These are phyloP conservation scores for Bruguiera hainesii DNA, from an alignment of 441 rosid genomes.

Conservation along the genomic window DNA sequence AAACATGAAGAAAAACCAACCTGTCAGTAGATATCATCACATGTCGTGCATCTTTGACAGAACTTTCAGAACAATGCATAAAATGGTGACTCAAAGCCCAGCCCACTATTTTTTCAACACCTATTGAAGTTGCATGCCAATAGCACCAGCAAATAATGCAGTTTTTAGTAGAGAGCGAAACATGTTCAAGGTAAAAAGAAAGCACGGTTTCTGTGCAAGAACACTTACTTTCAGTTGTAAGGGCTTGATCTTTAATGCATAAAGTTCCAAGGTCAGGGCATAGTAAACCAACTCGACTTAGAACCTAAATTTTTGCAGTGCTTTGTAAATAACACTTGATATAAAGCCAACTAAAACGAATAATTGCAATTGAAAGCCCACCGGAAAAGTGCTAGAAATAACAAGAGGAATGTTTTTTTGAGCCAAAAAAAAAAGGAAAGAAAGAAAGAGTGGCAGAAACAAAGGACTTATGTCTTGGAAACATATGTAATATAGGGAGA, in stretches of 20 bases:
- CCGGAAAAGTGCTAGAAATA: too few relatives aligned
- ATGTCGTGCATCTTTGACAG: slow-evolving; percentile 59
- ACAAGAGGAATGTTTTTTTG: too few relatives aligned
- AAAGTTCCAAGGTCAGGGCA: slow-evolving; percentile 80
- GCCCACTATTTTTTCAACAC: slow-evolving; percentile 93
- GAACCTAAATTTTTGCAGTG: slow-evolving; percentile 37
- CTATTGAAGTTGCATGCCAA: slow-evolving; percentile 31
- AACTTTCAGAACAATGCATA: slow-evolving; percentile 65
- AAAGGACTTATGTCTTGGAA: too few relatives aligned
- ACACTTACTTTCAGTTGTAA: slow-evolving; percentile 67
- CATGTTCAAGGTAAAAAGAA: slow-evolving; percentile 1
- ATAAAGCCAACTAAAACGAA: background rate
- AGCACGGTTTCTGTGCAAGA: slow-evolving; percentile 10
- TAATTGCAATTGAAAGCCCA: too few relatives aligned
- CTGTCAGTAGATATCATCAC: slow-evolving; percentile 65
- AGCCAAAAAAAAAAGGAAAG: too few relatives aligned
- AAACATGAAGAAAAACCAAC: slow-evolving; percentile 31
- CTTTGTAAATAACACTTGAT: background rate
- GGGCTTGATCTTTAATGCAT: slow-evolving; percentile 75
- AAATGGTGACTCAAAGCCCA: slow-evolving; percentile 89
- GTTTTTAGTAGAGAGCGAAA: background rate
- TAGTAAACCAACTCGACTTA: slow-evolving; percentile 59
- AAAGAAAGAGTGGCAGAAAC: too few relatives aligned
- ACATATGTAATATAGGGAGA: too few relatives aligned
- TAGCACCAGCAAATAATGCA: slow-evolving; percentile 16